These are phyloP conservation scores for Naganishia vishniacii DNA, from an alignment of 768 basidiomycete species.

Conservation along the genomic window DNA sequence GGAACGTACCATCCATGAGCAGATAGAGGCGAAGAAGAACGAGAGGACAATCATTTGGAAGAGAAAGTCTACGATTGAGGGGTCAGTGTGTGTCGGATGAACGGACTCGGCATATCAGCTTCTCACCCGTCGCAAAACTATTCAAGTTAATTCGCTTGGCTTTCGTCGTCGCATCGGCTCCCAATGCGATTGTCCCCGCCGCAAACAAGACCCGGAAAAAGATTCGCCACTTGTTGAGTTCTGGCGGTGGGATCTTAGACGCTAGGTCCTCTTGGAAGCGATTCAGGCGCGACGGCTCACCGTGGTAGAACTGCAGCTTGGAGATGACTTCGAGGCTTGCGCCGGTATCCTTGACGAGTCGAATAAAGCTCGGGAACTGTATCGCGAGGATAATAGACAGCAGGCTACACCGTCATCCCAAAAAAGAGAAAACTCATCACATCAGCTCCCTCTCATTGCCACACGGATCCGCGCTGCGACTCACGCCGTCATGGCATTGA, in stretches of 20 bases:
- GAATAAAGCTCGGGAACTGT: slow-evolving; percentile 20
- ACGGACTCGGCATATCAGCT: too few relatives aligned
- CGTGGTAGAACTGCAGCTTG: slow-evolving; percentile 24
- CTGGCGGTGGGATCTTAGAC: too few relatives aligned
- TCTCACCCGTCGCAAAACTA: slow-evolving; percentile 8
- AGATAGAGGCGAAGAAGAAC: slow-evolving; percentile 19
- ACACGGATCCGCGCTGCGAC: neutral
- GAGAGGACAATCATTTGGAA: slow-evolving; percentile 13
- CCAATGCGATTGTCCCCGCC: neutral
- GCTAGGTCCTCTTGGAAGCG: too few relatives aligned
- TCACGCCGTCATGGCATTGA: slow-evolving; percentile 14
- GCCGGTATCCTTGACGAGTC: slow-evolving; percentile 15
- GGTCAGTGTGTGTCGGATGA: neutral
- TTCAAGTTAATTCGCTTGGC: neutral
- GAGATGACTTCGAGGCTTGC: slow-evolving; percentile 18
- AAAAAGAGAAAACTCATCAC: too few relatives aligned
- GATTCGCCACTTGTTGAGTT: slow-evolving; percentile 23
- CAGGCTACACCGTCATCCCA: neutral
- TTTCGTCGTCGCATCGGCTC: neutral
- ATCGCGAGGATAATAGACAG: slow-evolving; percentile 17
- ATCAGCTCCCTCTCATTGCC: neutral
- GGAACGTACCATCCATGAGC: slow-evolving; percentile 22
- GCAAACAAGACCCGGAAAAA: slow-evolving; percentile 15
- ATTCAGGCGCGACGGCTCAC: too few relatives aligned
- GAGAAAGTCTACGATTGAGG: slow-evolving; percentile 7